phyloP scores from a whole-genome alignment of 192 early-diverging fungal species.

The Anaeromyces robustus region DNA sequence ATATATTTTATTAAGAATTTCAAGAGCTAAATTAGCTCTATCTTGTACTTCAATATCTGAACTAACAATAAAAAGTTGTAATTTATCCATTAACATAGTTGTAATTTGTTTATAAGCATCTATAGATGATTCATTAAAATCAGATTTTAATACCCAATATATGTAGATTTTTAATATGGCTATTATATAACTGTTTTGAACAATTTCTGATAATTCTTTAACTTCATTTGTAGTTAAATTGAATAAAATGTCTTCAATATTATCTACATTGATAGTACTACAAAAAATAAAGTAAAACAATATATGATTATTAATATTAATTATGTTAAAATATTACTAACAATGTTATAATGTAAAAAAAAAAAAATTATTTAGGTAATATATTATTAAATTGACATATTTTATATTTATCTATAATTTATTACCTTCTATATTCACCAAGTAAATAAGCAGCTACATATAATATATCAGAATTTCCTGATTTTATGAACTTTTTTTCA shows the following conservation, averaged over 20 bases:
- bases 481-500: not conserved
- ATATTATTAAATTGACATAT: too few species aligned
- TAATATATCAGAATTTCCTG: constrained; percentile 45
- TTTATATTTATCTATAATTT: not conserved
- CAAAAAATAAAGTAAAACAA: constrained; percentile 1
- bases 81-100: constrained; percentile 3
- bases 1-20: constrained; percentile 28
- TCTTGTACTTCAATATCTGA: constrained; percentile 68
- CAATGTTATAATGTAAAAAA: too few species aligned
- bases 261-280: constrained; percentile 10
- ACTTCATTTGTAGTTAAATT: constrained; percentile 22
- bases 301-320: constrained; percentile 1
- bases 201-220: constrained; percentile 27
- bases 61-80: constrained; percentile 9
- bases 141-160: constrained; percentile 27
- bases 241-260: constrained; percentile 16
- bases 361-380: too few species aligned
- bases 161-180: constrained; percentile 54
- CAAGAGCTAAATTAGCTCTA: constrained; percentile 29
- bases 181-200: constrained; percentile 56
- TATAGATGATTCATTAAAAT: constrained; percentile 6
- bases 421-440: constrained; percentile 67
- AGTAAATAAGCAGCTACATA: constrained; percentile 80
- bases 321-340: too few species aligned
- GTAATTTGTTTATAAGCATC: not conserved